Conservation (phyloP, 257 asterid genomes). For the Solanum commersonii region DNA sequence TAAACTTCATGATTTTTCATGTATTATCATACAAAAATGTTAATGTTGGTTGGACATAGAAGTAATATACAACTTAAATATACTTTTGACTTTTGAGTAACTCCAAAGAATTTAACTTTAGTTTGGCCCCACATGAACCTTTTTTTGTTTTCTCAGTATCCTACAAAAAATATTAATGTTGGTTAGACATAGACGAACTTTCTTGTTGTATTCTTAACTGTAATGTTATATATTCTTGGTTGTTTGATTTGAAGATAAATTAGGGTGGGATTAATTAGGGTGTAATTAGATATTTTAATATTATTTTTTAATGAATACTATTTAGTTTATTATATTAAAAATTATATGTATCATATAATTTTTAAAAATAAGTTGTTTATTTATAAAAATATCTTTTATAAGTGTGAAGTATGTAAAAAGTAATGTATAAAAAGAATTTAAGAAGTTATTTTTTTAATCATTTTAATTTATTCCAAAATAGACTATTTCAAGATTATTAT, state of each 20-base stretch:
- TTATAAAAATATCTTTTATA: no score
- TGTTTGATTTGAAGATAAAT: background rate
- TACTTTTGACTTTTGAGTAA: background rate
- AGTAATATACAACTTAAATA: background rate
- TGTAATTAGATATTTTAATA: background rate
- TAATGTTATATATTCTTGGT: background rate
- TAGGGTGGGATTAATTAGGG: background rate
- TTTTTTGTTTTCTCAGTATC: background rate
- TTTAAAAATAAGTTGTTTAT: no score
- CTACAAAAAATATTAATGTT: background rate
- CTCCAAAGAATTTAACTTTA: background rate
- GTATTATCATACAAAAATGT: background rate
- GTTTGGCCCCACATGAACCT: background rate
- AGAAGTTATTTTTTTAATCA: no score
- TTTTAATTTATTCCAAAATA: no score
- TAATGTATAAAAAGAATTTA: no score
- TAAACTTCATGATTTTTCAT: background rate
- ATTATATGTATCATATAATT: no score
- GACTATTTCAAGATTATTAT: no score
- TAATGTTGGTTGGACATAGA: background rate
- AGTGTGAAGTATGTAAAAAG: background rate
- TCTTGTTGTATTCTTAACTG: no score
- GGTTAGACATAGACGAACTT: background rate
- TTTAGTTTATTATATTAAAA: no score
- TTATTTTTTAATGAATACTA: no score